phyloP scores from a whole-genome alignment of 83 land plant species.

The Picea mariana region DNA sequence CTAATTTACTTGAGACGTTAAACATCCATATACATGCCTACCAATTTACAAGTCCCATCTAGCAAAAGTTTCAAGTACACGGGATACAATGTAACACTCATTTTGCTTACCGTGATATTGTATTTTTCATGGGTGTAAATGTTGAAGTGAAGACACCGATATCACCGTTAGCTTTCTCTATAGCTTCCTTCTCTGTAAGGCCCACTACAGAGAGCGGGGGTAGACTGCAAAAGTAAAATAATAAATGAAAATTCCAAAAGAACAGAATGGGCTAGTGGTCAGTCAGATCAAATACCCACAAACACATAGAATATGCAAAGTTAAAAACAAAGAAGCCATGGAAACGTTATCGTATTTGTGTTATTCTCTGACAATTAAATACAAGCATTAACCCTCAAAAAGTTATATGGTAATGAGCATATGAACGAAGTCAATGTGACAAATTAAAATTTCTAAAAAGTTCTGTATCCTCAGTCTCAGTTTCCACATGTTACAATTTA shows the following conservation, averaged over 20 bases:
- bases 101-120: slow-evolving; percentile 79
- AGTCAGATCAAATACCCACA: not conserved
- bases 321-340: not conserved
- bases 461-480: not conserved
- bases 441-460: not conserved
- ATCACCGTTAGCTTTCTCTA: slow-evolving; percentile 74
- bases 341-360: not conserved
- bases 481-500: not conserved
- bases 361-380: not conserved
- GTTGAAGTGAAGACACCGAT: slow-evolving; percentile 79
- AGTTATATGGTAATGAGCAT: not conserved
- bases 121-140: slow-evolving; percentile 95
- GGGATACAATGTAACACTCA: not conserved
- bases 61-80: not conserved
- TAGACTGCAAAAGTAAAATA: slow-evolving; percentile 47
- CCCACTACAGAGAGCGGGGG: slow-evolving; percentile 98
- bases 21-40: not conserved
- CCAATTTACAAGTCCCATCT: not conserved
- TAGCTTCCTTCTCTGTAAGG: slow-evolving; percentile 83
- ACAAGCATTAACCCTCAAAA: not conserved
- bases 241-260: not conserved
- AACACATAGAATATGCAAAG: not conserved
- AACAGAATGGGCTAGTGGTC: not conserved
- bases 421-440: not conserved
- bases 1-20: not conserved